phyloP scores from a whole-genome alignment of 2,329 filamentous ascomycete genomes.

The Cordyceps javanica region DNA sequence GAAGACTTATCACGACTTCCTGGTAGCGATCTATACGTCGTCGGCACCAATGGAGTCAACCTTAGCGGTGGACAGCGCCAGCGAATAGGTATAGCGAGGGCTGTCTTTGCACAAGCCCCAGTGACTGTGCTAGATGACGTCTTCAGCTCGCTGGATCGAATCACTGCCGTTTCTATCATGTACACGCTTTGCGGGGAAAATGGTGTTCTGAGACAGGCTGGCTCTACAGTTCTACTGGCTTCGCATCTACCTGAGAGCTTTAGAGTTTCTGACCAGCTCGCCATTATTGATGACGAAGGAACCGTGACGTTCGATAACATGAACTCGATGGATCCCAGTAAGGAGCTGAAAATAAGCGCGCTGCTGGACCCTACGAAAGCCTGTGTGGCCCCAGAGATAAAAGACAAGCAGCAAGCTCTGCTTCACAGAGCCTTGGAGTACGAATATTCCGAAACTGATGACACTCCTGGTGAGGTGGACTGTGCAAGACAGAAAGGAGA shows the following conservation, averaged over 20 bases:
- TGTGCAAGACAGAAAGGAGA: too few species aligned
- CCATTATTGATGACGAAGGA: not conserved
- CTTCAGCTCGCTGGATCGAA: not conserved
- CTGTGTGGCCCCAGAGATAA: too few species aligned
- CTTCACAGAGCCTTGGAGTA: too few species aligned
- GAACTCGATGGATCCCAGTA: too few species aligned
- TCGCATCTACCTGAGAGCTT: not conserved
- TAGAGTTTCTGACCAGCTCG: not conserved
- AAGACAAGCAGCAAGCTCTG: too few species aligned
- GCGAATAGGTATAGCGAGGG: not conserved
- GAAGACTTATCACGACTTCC: not conserved
- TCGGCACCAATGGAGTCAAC: not conserved
- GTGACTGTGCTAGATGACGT: slow-evolving; percentile 3
- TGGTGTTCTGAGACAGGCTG: not conserved
- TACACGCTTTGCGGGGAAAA: not conserved
- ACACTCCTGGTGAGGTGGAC: too few species aligned
- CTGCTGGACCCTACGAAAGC: too few species aligned
- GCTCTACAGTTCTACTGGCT: not conserved
- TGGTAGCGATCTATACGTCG: not conserved
- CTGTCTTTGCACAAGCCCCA: not conserved
- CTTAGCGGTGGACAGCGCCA: slow-evolving; percentile 5
- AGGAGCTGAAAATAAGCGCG: too few species aligned
- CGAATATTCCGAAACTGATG: too few species aligned
- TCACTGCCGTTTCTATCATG: not conserved
- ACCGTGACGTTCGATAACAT: not conserved